Evolutionary conservation across 345 rosid genomes (phyloP).

Genomic region (Kernera saxatilis): DNA sequence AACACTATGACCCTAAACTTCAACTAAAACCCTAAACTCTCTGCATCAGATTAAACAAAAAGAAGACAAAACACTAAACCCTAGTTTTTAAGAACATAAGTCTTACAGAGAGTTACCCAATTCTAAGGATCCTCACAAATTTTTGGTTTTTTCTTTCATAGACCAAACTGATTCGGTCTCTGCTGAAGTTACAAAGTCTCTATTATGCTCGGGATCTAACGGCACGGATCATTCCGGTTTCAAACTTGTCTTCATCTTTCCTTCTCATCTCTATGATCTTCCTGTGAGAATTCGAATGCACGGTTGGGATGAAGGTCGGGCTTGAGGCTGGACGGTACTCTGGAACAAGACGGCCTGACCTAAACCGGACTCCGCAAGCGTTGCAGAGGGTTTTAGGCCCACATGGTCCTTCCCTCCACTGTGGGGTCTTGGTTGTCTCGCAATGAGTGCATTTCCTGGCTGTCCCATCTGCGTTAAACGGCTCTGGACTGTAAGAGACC

Average conservation of each 20-base stretch:
- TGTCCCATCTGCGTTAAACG: slow-evolving; percentile 18
- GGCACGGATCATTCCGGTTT: not conserved
- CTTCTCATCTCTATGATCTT: slow-evolving; percentile 79
- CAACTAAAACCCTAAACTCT: slow-evolving; percentile 14
- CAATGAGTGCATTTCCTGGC: slow-evolving; percentile 65
- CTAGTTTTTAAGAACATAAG: slow-evolving; percentile 12
- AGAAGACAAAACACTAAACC: slow-evolving; percentile 17
- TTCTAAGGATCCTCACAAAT: slow-evolving; percentile 15
- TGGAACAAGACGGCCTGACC: slow-evolving; percentile 82
- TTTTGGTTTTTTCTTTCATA: not conserved
- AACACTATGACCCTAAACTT: slow-evolving; percentile 6
- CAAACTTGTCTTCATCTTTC: slow-evolving; percentile 26
- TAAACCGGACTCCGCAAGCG: slow-evolving; percentile 87
- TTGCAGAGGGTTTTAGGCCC: slow-evolving; percentile 96
- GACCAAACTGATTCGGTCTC: slow-evolving; percentile 28
- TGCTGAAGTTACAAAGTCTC: slow-evolving; percentile 16
- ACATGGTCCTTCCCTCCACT: slow-evolving; percentile 93
- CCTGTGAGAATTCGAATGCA: slow-evolving; percentile 81
- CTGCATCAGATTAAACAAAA: slow-evolving; percentile 2
- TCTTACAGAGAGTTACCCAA: slow-evolving; percentile 15
- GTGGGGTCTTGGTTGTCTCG: slow-evolving; percentile 72
- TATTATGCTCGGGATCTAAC: slow-evolving; percentile 8
- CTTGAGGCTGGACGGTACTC: slow-evolving; percentile 92
- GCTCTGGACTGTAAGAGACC: slow-evolving; percentile 21
- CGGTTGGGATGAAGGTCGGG: slow-evolving; percentile 59